A percentile compares a stretch with the other conserved stretches of the same genome.
Evolutionary conservation across 495 filamentous ascomycete species (phyloP).

Genomic region (Gamarada debralockiae): DNA sequence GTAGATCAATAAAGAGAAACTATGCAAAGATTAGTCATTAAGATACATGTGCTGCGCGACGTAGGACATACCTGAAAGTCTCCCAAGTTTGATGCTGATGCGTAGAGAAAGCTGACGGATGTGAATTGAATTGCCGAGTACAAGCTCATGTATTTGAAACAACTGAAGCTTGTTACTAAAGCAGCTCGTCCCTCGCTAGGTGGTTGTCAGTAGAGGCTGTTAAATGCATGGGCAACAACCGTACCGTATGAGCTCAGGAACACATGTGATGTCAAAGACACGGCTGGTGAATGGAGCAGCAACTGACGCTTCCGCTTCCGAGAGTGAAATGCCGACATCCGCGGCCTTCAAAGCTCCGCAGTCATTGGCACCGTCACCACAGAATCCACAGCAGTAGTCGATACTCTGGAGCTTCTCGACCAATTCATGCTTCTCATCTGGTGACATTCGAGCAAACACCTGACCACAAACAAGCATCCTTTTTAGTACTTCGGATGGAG

Average conservation of each 20-base stretch:
- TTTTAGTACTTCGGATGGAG: slow-evolving; percentile 43
- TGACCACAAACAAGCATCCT: slow-evolving; percentile 86
- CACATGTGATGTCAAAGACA: slow-evolving; percentile 94
- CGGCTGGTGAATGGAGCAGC: slow-evolving; percentile 96
- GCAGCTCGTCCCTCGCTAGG: slow-evolving; percentile 85
- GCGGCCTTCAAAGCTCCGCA: slow-evolving; percentile 97
- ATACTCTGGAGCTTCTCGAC: slow-evolving; percentile 97
- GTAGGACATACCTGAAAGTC: slow-evolving; percentile 72
- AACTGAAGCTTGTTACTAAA: slow-evolving; percentile 96
- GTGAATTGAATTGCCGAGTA: slow-evolving; percentile 99
- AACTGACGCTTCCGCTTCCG: slow-evolving; percentile 96
- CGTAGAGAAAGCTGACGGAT: slow-evolving; percentile 96
- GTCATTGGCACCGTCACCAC: slow-evolving; percentile 97
- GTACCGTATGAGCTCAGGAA: slow-evolving; percentile 84
- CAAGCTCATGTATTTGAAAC: slow-evolving; percentile 99
- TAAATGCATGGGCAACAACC: too few species aligned
- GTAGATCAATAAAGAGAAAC: slow-evolving; percentile 93
- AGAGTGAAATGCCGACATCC: slow-evolving; percentile 97
- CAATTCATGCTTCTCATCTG: slow-evolving; percentile 97
- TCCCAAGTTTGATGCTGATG: slow-evolving; percentile 90
- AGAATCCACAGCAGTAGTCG: slow-evolving; percentile 94
- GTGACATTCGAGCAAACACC: slow-evolving; percentile 98
- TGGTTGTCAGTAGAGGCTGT: background rate
- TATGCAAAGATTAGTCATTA: slow-evolving; percentile 28
- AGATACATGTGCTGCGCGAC: slow-evolving; percentile 1